Evolutionary conservation across 257 asterid genomes (phyloP), one percentile per base, ranked within the genome.

Genomic region (Cruciata laevipes): DNA sequence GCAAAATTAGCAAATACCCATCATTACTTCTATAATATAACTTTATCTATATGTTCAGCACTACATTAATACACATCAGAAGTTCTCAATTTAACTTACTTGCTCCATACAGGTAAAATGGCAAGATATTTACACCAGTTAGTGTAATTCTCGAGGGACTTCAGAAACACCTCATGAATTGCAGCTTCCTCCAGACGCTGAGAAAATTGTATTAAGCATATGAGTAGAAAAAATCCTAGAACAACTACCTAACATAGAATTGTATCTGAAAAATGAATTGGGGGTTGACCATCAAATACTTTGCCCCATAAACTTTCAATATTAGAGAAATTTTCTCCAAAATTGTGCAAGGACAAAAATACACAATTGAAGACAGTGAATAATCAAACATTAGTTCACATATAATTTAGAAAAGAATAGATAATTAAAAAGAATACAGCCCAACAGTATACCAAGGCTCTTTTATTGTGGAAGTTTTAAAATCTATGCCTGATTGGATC

Each of bases 151-250:
- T 90, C 99, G 63, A 93, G 89, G 73, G 97, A 85, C 86, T 93
- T 93, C 76, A 85, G 64, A 77, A 93, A 93, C 72, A 93, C 88
- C 74, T 73, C 81, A 76, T 88, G 97, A 65, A 84, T 96, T 44
- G 97, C 95, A 72, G 95, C 96, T 83, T 93, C 99, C 71, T 93
- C 99, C 90, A 93, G 84, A 73, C 84, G 84, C 99, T 93, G 83
- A 80, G 68, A 75, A 70, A 74, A 65, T 18, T 35, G 73, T n/a
- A 80, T 68, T 38, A 57, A 65, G 60, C 47, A 62, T 1, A n/a
- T 25, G 3, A 68, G 51, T 31, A 62, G 67, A 74, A 68, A 14
- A 70, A 65, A 55, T 55, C 73, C 31, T 38, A 67, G 69, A 23
- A 59, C 47, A 68, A 2, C 59, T 11, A 70, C 17, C 65, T 24